Evolutionary conservation across 129 eudicot species (phyloP), one percentile per base, ranked within the genome.

Genomic region (Escallonia herrerae): DNA sequence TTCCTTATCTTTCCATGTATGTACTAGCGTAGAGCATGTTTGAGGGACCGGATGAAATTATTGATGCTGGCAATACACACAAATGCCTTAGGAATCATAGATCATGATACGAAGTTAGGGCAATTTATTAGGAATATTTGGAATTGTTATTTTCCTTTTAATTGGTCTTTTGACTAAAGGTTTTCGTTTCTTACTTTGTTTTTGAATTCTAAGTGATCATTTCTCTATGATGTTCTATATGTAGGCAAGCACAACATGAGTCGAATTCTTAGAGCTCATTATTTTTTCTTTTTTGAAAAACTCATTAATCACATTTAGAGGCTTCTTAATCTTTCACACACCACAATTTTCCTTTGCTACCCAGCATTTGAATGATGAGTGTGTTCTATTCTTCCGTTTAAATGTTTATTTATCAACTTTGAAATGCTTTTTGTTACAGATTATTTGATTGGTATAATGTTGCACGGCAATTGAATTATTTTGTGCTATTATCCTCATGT

Each of bases 401-500:
- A 61, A 62, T 33, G 5, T 12, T 52, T 40, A 15, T 58, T 56
- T 62, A 47, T 22, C 1, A 22, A 22, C 33, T 22, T 22, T 1
- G 1, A 0, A 22, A 22, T 22, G 33, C 33, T 22, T 8, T 8
- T 15, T 33, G 37, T 47, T 11, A 40, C 38, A 37, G 11, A 38
- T 65, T 40, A 9, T 41, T 57, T 65, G 40, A 14, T 58, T 46
- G 44, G 59, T 60, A 5, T 22, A 22, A 22, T 22, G 33, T 22
- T 22, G 33, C 33, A 22, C 33, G 1, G 33, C 33, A 22, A 22
- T 22, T 58, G 47, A 14, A 7, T 9, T 22, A 46, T 45, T 51
- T 8, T 51, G 46, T 65, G 56, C 46, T 51, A 8, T 63, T 67
- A 58, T 63, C 52, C 44, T 70, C 43, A 37, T 40, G 62, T n/a